Base-by-base conservation (phyloP, 2,329 filamentous ascomycete species). In the Chaetomiaceae sp. region DNA sequence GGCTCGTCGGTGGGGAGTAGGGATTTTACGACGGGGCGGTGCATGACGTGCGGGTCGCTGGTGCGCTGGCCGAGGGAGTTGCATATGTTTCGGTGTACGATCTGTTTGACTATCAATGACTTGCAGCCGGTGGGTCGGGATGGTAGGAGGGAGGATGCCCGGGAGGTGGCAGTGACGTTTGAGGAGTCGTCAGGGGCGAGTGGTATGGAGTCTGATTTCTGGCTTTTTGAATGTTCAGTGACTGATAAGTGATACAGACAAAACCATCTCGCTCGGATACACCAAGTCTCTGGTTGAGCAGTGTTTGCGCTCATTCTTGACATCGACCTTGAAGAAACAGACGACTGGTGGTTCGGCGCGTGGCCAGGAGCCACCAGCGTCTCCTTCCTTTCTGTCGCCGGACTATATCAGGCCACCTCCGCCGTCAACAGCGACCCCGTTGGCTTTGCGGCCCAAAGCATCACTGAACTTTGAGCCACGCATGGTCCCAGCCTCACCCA, bases 31-130 rank as follows among this genome's bases (percentile, higher is more conserved):
- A 85, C 82, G 29, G 87, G 89, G 20, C 84, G 82, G 62, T 96
- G 91, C 68, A 91, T 92, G 81, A 91, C 90, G 31, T 96, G 91
- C 69, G 88, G 86, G 63, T 87, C 87, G 51, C 81, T 84, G 52
- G 85, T 95, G 59, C 80, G 87, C 53, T 95, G 90, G 85, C 89
- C 89, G 2, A 81, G 79, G 57, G 81, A 85, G 49, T 71, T 91
- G 57, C 80, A 80, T 33, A 81, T 86, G 34, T 95, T 94, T 69
- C 81, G 89, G 62, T 96, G 91, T 69, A 87, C 88, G 38, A 86
- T 89, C 51, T 96, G 91, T 68, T 74, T 88, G 63, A 94, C 88
- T 17, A 84, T 96, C 66, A 95, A 95, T 66, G 90, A 95, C 66
- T 69, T 95, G 48, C 76, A 80, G 55, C 77, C 78, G 1, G 50